Percentiles rank a stretch among this genome's conserved stretches.
These are phyloP conservation scores for Catenaria anguillulae DNA, from an alignment of 371 early-diverging fungal genomes.

Conservation along the genomic window DNA sequence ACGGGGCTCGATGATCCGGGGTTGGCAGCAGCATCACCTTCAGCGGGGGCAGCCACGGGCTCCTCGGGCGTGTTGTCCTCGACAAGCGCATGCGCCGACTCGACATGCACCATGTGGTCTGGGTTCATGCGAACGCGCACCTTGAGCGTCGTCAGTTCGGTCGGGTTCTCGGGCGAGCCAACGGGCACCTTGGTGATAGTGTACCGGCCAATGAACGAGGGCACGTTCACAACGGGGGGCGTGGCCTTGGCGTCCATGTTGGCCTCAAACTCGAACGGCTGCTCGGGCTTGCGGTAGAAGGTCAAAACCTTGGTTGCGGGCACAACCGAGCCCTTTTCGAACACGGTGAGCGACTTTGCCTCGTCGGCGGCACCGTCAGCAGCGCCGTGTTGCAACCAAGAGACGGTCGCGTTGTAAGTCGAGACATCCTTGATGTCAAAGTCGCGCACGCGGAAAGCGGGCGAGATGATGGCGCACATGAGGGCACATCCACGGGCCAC, in stretches of 20 bases:
- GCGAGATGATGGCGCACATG: conserved; percentile 92
- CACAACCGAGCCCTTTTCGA: conserved; percentile 36
- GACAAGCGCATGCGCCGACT: conserved; percentile 76
- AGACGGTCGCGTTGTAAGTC: conserved; percentile 53
- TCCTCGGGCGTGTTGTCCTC: conserved; percentile 36
- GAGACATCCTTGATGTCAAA: conserved; percentile 81
- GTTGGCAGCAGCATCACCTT: conserved; percentile 19
- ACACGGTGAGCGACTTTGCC: not conserved
- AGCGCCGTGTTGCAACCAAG: conserved; percentile 20
- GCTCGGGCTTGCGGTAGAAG: conserved; percentile 58
- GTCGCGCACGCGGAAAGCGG: conserved; percentile 95
- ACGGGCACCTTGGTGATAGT: conserved; percentile 30
- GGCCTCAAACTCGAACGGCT: conserved; percentile 67
- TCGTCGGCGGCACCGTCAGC: not conserved
- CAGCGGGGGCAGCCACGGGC: conserved; percentile 14
- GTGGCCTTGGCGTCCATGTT: conserved; percentile 33
- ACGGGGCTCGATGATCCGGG: too few species aligned
- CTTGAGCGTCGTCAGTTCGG: conserved; percentile 59
- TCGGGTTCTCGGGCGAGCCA: conserved; percentile 20
- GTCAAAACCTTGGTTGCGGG: conserved; percentile 78
- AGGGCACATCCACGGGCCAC: conserved; percentile 90
- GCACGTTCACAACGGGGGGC: conserved; percentile 15
- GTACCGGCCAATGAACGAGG: conserved; percentile 20
- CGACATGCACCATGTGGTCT: conserved; percentile 66
- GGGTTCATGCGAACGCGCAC: conserved; percentile 80